phyloP scores from a whole-genome alignment of 106 monocot species.

The Phalaenopsis equestris region DNA sequence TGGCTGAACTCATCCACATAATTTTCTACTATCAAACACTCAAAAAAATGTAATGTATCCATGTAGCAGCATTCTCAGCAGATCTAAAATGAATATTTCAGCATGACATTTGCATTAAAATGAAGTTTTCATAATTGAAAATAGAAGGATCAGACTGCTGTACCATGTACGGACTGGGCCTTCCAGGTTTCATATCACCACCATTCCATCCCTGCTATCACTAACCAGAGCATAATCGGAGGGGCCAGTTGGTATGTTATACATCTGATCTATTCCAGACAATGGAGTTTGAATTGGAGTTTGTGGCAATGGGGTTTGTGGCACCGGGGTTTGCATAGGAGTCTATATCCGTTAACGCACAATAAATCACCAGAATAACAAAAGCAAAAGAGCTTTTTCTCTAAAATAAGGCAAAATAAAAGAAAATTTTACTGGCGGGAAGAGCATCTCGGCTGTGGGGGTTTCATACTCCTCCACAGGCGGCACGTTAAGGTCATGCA shows the following conservation, averaged over 20 bases:
- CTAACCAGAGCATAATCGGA: conserved; percentile 62
- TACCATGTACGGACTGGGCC: conserved; percentile 85
- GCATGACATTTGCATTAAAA: background rate
- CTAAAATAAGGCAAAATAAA: background rate
- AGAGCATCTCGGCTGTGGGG: conserved; percentile 98
- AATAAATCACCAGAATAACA: background rate
- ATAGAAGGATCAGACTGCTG: background rate
- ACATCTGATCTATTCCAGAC: conserved; percentile 64
- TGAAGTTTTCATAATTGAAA: background rate
- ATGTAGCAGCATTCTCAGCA: background rate
- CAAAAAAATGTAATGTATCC: background rate
- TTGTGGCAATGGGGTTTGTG: conserved; percentile 67
- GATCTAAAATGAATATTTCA: background rate
- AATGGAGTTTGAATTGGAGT: conserved; percentile 87
- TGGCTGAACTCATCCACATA: background rate
- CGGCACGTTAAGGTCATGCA: conserved; percentile 94
- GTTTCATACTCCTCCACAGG: conserved; percentile 92
- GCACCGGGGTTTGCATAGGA: conserved; percentile 70
- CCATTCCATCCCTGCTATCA: conserved; percentile 61
- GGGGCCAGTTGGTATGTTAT: conserved; percentile 74
- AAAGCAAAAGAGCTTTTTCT: background rate
- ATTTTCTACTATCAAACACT: background rate
- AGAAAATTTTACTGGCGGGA: conserved; percentile 62
- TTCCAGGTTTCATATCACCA: conserved; percentile 52
- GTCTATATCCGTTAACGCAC: background rate